These are phyloP conservation scores for Alternaria tenuissima DNA, from an alignment of 2,329 filamentous ascomycete genomes.

Conservation along the genomic window DNA sequence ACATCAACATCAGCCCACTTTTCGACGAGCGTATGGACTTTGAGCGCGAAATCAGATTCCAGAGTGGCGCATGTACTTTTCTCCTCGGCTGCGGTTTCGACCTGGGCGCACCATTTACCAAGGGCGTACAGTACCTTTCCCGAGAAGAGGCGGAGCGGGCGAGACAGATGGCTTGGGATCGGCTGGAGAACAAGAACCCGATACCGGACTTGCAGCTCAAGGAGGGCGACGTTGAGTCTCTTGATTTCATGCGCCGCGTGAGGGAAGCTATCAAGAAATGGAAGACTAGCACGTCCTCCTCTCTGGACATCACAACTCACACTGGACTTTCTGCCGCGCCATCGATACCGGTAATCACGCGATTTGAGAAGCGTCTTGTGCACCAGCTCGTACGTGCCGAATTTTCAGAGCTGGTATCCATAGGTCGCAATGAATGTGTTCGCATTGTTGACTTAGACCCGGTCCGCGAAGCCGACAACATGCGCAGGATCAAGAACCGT, in stretches of 20 bases:
- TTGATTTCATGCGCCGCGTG: conserved; percentile 60
- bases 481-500: conserved; percentile 47
- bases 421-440: conserved; percentile 54
- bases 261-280: conserved; percentile 58
- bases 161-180: conserved; percentile 55
- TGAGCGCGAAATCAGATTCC: conserved; percentile 67
- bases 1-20: conserved; percentile 68
- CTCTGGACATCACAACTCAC: conserved; percentile 41
- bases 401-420: conserved; percentile 59
- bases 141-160: conserved; percentile 63
- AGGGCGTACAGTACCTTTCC: conserved; percentile 70
- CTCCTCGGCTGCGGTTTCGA: conserved; percentile 66
- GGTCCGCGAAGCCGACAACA: conserved; percentile 54
- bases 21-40: conserved; percentile 63
- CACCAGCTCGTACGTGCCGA: conserved; percentile 72
- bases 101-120: conserved; percentile 63
- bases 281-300: conserved; percentile 40
- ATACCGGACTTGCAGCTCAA: conserved; percentile 59
- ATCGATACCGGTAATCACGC: conserved; percentile 30
- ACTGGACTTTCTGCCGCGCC: conserved; percentile 35
- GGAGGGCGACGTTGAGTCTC: conserved; percentile 60
- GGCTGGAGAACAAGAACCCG: conserved; percentile 50
- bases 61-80: conserved; percentile 69
- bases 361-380: conserved; percentile 70
- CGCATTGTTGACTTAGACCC: conserved; percentile 54